Evolutionary conservation across 2,329 filamentous ascomycete species (phyloP), one percentile per base, ranked within the genome.

Genomic region (Colletotrichum eleusines): DNA sequence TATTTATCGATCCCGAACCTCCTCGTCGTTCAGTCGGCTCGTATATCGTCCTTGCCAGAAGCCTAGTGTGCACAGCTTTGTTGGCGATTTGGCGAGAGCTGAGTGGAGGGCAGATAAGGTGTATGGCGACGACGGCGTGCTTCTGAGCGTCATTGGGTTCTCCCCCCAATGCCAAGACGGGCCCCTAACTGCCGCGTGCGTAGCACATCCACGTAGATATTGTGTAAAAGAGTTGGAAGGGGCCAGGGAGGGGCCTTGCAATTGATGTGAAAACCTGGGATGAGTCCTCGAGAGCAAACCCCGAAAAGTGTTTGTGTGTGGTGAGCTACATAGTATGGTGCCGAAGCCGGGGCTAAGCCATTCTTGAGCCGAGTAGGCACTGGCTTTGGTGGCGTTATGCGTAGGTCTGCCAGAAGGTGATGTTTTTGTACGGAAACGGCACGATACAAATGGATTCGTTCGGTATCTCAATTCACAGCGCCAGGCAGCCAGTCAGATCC

Each of bases 101-200:
- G n/a, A 50, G 48, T 42, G 48, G 50, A 55, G 48, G 55, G 35
- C 33, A 46, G 16, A 7, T n/a, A 63, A 46, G 23, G 53, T 31
- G 18, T 38, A 51, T 64, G 51, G 60, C 51, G 31, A 64, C 50
- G 44, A 57, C 50, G 38, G 66, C 44, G 35, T 63, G 35, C 61
- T 63, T 48, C 20, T 42, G 14, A 46, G 40, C 46, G 58, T 54
- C 38, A 57, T 57, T 18, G 38, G 33, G 28, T 20, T 28, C 38
- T 51, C 20, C 5, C 26, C 14, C 48, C 9, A 6, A 33, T 35
- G 33, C 11, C 33, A 35, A 35, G 33, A 35, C 8, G 33, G 2
- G 33, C n/a, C n/a, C n/a, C n/a, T n/a, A n/a, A n/a, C n/a, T n/a
- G n/a, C n/a, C 35, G 35, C 3, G 35, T 38, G 9, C 12, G 35